phyloP scores from a whole-genome alignment of 1,284 basidiomycete species.

The Rhodotorula glutinis region DNA sequence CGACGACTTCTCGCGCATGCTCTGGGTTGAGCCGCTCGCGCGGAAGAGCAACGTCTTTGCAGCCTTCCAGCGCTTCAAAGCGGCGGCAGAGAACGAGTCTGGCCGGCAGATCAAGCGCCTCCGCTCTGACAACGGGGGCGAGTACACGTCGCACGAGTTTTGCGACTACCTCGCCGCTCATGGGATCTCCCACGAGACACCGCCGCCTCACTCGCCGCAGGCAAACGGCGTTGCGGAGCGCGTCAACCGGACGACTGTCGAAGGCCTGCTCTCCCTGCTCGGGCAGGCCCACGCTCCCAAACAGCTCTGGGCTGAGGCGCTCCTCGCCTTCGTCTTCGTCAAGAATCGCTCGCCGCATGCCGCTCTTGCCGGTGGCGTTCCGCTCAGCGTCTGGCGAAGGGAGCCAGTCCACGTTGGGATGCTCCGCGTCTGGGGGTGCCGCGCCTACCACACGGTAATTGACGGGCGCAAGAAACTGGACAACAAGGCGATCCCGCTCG shows the following conservation, averaged over 20 bases:
- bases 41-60: conserved; percentile 48
- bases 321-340: conserved; percentile 46
- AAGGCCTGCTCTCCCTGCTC: conserved; percentile 44
- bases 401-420: too few relatives aligned
- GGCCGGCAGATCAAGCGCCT: conserved; percentile 46
- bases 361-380: conserved; percentile 37
- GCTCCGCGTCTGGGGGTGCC: conserved; percentile 50
- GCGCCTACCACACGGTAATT: conserved; percentile 48
- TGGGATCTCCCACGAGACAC: conserved; percentile 47
- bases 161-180: conserved; percentile 39
- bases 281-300: conserved; percentile 42
- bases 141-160: conserved; percentile 45
- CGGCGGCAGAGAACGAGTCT: conserved; percentile 41
- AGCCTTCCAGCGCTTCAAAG: conserved; percentile 46
- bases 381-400: too few relatives aligned
- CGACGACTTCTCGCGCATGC: conserved; percentile 45
- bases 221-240: conserved; percentile 47
- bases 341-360: conserved; percentile 46
- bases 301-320: conserved; percentile 48
- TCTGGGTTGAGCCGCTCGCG: conserved; percentile 43
- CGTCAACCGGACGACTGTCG: conserved; percentile 44
- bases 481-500: too few relatives aligned
- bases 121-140: conserved; percentile 48
- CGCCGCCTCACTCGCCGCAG: conserved; percentile 49
- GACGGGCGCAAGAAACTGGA: conserved; percentile 1